A percentile compares a stretch with the other conserved stretches of the same genome.
Evolutionary conservation across 2,329 filamentous ascomycete genomes (phyloP).

Genomic region (Geosmithia morbida): DNA sequence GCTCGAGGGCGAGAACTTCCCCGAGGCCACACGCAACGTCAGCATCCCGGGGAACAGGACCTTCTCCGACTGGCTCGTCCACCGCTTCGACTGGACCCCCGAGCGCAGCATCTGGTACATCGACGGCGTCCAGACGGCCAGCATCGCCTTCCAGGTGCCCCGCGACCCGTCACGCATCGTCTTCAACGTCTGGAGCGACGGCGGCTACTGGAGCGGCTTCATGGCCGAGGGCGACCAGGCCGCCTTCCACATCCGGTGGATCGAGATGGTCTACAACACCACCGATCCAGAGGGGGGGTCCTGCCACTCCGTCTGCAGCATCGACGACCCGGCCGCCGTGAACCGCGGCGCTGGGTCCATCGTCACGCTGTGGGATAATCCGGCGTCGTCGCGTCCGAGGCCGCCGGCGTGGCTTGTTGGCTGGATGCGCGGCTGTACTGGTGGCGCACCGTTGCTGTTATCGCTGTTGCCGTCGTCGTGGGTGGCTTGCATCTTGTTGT

Average conservation of each 20-base stretch:
- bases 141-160: constrained; percentile 40
- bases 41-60: constrained; percentile 24
- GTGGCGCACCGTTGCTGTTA: too few species aligned
- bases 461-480: too few species aligned
- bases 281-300: constrained; percentile 8
- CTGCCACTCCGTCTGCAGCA: too few species aligned
- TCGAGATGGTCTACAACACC: constrained; percentile 42
- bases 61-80: constrained; percentile 42
- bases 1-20: constrained; percentile 25
- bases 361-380: too few species aligned
- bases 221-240: constrained; percentile 36
- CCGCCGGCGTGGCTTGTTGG: too few species aligned
- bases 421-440: too few species aligned
- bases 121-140: constrained; percentile 32
- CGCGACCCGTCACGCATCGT: constrained; percentile 34
- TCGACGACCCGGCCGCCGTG: neutral
- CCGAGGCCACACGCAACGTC: constrained; percentile 30
- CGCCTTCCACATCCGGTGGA: constrained; percentile 46
- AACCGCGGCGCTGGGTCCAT: neutral
- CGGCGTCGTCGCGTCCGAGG: neutral
- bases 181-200: constrained; percentile 48
- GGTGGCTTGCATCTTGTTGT: too few species aligned
- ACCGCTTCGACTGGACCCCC: constrained; percentile 46
- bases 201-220: constrained; percentile 43
- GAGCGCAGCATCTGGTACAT: constrained; percentile 40